Conservation (phyloP, 2,329 filamentous ascomycete genomes). For the Penicillium sp. region DNA sequence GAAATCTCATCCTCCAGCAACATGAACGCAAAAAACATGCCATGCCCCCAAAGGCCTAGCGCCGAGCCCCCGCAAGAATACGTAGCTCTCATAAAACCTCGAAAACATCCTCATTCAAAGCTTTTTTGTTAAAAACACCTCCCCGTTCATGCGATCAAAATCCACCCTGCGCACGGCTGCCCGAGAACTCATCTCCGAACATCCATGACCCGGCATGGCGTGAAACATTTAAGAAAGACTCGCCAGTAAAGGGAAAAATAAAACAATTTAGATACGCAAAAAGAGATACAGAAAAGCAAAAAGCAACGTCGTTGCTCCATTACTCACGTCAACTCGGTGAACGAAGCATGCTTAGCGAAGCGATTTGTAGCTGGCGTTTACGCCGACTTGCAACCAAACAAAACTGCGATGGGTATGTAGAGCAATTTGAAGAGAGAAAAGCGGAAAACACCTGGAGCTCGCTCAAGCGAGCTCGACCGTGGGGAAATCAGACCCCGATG, state of each 20-base stretch:
- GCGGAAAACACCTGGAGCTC: slow-evolving; percentile 15
- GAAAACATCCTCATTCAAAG: slow-evolving; percentile 9
- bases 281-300: slow-evolving; percentile 9
- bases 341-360: slow-evolving; percentile 16
- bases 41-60: background rate
- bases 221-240: slow-evolving; percentile 9
- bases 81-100: background rate
- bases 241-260: slow-evolving; percentile 3
- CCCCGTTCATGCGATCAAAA: slow-evolving; percentile 5
- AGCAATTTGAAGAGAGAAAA: slow-evolving; percentile 20
- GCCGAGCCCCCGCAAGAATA: slow-evolving; percentile 3
- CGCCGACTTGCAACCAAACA: slow-evolving; percentile 17
- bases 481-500: slow-evolving; percentile 8
- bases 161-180: background rate
- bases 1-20: slow-evolving; percentile 17
- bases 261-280: slow-evolving; percentile 24
- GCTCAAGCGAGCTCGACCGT: slow-evolving; percentile 8
- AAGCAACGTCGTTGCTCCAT: slow-evolving; percentile 16
- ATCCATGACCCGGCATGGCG: slow-evolving; percentile 14
- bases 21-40: slow-evolving; percentile 6
- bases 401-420: slow-evolving; percentile 24
- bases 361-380: slow-evolving; percentile 14
- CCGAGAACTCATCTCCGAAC: slow-evolving; percentile 1
- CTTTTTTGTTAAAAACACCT: slow-evolving; percentile 10
- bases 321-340: slow-evolving; percentile 22